Evolutionary conservation across 2,329 filamentous ascomycete genomes (phyloP), one percentile per base, ranked within the genome.

Genomic region (Colletotrichum sp.): DNA sequence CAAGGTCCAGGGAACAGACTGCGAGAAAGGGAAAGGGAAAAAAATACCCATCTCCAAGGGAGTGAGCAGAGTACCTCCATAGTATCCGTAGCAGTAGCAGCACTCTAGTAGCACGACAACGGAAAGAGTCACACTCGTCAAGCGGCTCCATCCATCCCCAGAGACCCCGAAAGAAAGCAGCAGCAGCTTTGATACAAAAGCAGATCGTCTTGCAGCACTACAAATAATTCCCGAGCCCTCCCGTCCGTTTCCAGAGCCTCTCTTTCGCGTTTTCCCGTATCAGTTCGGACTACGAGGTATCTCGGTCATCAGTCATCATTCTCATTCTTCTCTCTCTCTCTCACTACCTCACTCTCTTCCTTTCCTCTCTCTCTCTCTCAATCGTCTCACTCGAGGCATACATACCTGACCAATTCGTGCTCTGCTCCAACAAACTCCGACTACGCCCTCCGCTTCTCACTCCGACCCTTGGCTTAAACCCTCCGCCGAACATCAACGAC

Each of bases 71-170:
- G 44, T 48, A 48, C 44, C 44, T 48, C 44, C 44, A 48, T 48
- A 48, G 44, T 22, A 44, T 39, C 36, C 36, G 39, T 44, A 44
- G 36, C 36, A 48, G 44, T 7, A 48, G 44, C 44, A 22, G 44
- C 4, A 36, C 34, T 36, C 34, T 22, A 52, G 44, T 52, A 79
- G 73, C 70, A 72, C 71, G 73, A 72, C 69, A 77, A 39, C 76
- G 74, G 68, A 64, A 75, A 77, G 71, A 79, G 79, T 79, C 79
- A 79, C 76, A 76, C 72, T 66, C 59, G n/a, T 66, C 48, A 36
- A 77, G 48, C 66, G 67, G 63, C 39, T 66, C 67, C 72, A 61
- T 75, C 44, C 71, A 63, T 72, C 34, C 61, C 61, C 61, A 64
- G 25, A 64, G 32, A 64, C 59, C 59, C 59, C 59, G 61, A 64